phyloP scores from a whole-genome alignment of 306 rosid genomes.

The cucumber (Cucumis sativus) region DNA sequence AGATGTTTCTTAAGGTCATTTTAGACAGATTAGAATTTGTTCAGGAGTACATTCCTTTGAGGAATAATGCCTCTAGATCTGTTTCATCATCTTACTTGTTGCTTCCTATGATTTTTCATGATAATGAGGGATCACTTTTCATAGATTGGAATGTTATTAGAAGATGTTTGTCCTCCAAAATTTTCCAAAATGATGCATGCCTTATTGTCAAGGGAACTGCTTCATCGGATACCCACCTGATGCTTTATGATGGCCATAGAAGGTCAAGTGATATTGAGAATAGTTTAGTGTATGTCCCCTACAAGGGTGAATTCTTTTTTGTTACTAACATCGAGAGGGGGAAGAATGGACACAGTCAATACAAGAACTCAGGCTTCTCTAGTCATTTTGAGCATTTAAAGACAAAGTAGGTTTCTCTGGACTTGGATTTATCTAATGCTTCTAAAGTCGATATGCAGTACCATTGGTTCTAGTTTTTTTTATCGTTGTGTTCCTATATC shows the following conservation, averaged over 20 bases:
- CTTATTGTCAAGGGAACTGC: slow-evolving; percentile 4
- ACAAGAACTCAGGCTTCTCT: slow-evolving; percentile 22
- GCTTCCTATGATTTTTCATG: slow-evolving; percentile 59
- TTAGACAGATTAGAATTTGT: slow-evolving; percentile 68
- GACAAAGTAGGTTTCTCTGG: slow-evolving; percentile 35
- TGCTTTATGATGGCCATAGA: slow-evolving; percentile 55
- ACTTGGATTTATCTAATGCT: background rate
- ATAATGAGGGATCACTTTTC: slow-evolving; percentile 19
- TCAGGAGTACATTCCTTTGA: slow-evolving; percentile 47
- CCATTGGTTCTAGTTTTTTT: background rate
- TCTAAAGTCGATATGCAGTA: background rate
- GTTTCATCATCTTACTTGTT: slow-evolving; percentile 58
- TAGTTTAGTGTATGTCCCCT: slow-evolving; percentile 68
- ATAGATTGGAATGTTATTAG: slow-evolving; percentile 67
- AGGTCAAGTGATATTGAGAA: slow-evolving; percentile 44
- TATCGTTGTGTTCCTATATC: background rate
- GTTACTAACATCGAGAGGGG: slow-evolving; percentile 27
- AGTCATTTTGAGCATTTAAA: slow-evolving; percentile 36
- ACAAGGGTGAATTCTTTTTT: slow-evolving; percentile 41
- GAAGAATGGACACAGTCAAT: slow-evolving; percentile 51
- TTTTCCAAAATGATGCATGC: slow-evolving; percentile 41
- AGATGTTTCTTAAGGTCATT: slow-evolving; percentile 77
- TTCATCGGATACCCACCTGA: slow-evolving; percentile 23
- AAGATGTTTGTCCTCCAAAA: slow-evolving; percentile 68
- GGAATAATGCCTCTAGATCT: slow-evolving; percentile 13